Evolutionary conservation across 2,329 filamentous ascomycete genomes (phyloP), one percentile per base, ranked within the genome.

Genomic region (Bipolaris oryzae): DNA sequence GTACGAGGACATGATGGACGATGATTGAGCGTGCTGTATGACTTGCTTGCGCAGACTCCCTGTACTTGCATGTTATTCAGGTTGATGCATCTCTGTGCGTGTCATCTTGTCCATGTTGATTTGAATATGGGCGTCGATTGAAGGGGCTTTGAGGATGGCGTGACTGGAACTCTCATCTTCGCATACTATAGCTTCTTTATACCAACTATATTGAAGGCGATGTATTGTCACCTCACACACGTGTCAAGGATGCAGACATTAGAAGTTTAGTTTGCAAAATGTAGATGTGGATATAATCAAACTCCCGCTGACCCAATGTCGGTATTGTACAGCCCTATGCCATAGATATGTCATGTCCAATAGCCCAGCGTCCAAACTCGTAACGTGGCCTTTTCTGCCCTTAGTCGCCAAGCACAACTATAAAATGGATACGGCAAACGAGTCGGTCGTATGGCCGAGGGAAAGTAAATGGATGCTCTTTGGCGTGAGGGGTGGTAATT

Each of bases 231-330:
- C 13, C 11, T n/a, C 43, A 46, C 16, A 35, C 11, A 18, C 43
- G 21, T 23, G 10, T 46, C 31, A 34, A 13, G 16, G 2, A 37
- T 16, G 10, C 33, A n/a, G 45, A 10, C 7, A 13, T 18, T 31
- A 50, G 31, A 47, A 28, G 10, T 48, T 15, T 13, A 55, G 55
- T 44, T 52, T 52, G 58, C 55, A 62, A 58, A 60, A 55, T 59
- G 49, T 57, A 55, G 59, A 68, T 68, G 66, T 71, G 67, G 64
- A 71, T 71, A 70, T 70, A 69, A 62, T 72, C 64, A 70, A 74
- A 74, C 72, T 73, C 72, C 72, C 64, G 70, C 69, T 70, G 63
- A 58, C 67, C 68, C 56, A 67, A 67, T 69, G 63, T 59, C 61
- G 60, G 50, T 74, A 68, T 63, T 67, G 57, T 74, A 74, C 71